Conservation (phyloP, 1,284 basidiomycete genomes). For the Sporisorium scitamineum region DNA sequence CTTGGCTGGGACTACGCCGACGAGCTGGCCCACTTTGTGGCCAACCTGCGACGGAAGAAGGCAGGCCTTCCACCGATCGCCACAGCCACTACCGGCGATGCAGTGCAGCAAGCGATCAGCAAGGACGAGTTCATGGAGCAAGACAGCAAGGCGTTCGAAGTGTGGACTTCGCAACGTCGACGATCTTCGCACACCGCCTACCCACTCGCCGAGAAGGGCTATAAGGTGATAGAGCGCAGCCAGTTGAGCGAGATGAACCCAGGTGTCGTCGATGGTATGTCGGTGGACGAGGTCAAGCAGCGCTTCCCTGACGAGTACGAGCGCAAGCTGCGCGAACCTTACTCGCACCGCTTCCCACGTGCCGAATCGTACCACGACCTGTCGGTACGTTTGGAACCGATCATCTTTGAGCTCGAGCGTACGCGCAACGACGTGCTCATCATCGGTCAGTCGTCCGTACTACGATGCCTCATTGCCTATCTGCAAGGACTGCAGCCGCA, state of each 20-base stretch:
- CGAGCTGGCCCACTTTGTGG: conserved; percentile 69
- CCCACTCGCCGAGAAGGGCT: conserved; percentile 82
- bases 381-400: conserved; percentile 76
- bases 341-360: conserved; percentile 78
- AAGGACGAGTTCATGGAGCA: conserved; percentile 38
- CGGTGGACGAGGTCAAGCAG: conserved; percentile 86
- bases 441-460: conserved; percentile 89
- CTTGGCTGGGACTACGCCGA: conserved; percentile 95
- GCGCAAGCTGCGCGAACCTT: conserved; percentile 90
- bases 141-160: conserved; percentile 72
- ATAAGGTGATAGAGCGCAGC: conserved; percentile 85
- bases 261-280: conserved; percentile 82
- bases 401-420: conserved; percentile 84
- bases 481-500: conserved; percentile 89
- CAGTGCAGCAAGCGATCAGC: conserved; percentile 11
- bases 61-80: conserved; percentile 34
- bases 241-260: conserved; percentile 99
- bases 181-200: conserved; percentile 94
- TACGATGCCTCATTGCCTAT: conserved; percentile 82
- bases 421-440: conserved; percentile 78
- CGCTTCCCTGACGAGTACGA: conserved; percentile 95
- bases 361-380: conserved; percentile 85
- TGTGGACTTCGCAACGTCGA: conserved; percentile 95
- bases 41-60: conserved; percentile 56
- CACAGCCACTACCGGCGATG: neutral